Percentiles rank a stretch among this genome's conserved stretches.
Evolutionary conservation across 2,329 filamentous ascomycete genomes (phyloP).

Genomic region (Neofusicoccum sp.): DNA sequence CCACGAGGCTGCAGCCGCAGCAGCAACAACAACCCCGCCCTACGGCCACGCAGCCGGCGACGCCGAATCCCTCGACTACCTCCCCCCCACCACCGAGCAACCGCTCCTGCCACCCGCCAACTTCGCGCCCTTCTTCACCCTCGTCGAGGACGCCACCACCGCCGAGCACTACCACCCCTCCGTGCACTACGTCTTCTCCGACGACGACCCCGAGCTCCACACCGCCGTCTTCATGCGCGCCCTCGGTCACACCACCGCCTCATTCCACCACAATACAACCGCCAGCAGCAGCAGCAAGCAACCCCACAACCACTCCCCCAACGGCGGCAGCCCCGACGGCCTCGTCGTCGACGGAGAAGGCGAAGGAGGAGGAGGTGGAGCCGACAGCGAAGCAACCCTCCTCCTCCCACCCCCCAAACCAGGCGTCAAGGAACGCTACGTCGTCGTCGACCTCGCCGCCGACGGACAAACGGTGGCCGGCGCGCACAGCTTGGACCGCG

Average conservation of each 20-base stretch:
- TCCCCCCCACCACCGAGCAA: neutral
- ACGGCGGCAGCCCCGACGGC: slow-evolving; percentile 22
- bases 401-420: slow-evolving; percentile 51
- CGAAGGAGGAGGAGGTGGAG: slow-evolving; percentile 26
- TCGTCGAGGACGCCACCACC: slow-evolving; percentile 76
- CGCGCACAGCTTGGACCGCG: slow-evolving; percentile 71
- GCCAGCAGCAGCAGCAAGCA: slow-evolving; percentile 32
- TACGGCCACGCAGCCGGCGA: slow-evolving; percentile 15
- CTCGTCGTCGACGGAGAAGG: slow-evolving; percentile 23
- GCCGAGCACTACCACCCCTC: slow-evolving; percentile 79
- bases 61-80: slow-evolving; percentile 11
- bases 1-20: neutral
- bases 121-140: slow-evolving; percentile 82
- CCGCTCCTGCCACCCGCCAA: slow-evolving; percentile 19
- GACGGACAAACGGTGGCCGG: slow-evolving; percentile 60
- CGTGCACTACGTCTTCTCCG: slow-evolving; percentile 89
- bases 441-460: slow-evolving; percentile 57
- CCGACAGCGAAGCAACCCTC: slow-evolving; percentile 16
- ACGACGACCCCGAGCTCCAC: slow-evolving; percentile 82
- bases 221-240: slow-evolving; percentile 65
- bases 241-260: slow-evolving; percentile 51
- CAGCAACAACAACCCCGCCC: neutral
- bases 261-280: slow-evolving; percentile 24
- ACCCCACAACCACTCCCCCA: slow-evolving; percentile 29
- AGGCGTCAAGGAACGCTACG: slow-evolving; percentile 56